Evolutionary conservation across 441 rosid species (phyloP).

Genomic region (Adansonia madagascariensis): DNA sequence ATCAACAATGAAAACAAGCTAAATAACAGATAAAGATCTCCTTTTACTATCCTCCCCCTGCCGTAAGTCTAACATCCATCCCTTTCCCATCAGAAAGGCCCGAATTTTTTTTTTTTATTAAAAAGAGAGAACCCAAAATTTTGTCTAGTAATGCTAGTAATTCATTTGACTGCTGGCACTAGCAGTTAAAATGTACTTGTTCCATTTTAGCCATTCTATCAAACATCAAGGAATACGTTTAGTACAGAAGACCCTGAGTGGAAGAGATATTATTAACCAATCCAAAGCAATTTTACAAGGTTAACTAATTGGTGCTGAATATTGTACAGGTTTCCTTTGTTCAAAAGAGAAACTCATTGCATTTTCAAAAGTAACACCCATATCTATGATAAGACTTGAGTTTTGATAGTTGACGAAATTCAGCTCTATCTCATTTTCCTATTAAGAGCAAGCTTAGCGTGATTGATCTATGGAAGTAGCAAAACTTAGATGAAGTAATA

Average conservation of each 20-base stretch:
- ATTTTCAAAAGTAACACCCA: neutral
- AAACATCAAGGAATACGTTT: neutral
- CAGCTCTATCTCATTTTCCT: neutral
- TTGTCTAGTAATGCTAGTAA: neutral
- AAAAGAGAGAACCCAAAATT: neutral
- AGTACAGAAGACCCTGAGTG: neutral
- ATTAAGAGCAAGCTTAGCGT: neutral
- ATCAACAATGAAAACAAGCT: slow-evolving; percentile 10
- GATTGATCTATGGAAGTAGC: neutral
- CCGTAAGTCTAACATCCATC: neutral
- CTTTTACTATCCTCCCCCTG: neutral
- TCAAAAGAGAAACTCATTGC: neutral
- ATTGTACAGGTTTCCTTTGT: neutral
- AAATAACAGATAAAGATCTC: slow-evolving; percentile 3
- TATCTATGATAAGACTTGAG: neutral
- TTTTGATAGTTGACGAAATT: neutral
- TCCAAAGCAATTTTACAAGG: neutral
- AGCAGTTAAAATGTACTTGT: neutral
- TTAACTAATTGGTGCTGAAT: neutral
- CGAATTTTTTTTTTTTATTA: neutral
- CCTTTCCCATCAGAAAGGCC: neutral
- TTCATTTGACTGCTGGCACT: neutral
- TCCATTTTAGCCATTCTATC: neutral
- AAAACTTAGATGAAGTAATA: slow-evolving; percentile 26
- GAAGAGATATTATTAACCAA: neutral